Conservation (phyloP, 2,329 filamentous ascomycete genomes). For the Beauveria sp. region DNA sequence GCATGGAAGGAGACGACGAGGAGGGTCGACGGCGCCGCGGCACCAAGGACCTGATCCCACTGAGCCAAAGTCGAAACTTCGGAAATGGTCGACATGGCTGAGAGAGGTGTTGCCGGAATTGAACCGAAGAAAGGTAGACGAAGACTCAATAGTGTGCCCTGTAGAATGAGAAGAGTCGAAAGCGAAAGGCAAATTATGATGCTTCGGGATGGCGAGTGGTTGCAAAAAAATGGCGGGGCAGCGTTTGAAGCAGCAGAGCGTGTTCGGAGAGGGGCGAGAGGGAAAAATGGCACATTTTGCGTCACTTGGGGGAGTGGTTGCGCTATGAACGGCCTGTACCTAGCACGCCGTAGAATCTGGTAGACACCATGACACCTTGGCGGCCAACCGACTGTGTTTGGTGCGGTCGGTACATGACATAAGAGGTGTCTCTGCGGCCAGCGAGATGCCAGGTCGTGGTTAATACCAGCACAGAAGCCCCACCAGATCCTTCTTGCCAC, state of each 20-base stretch:
- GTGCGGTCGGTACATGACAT: too few relatives aligned
- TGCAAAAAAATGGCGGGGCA: conserved; percentile 15
- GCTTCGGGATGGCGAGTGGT: conserved; percentile 14
- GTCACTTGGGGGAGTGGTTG: conserved; percentile 16
- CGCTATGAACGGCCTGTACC: conserved; percentile 2
- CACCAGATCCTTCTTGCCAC: not conserved
- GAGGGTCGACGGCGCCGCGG: conserved; percentile 61
- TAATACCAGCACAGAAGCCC: not conserved
- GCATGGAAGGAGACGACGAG: conserved; percentile 91
- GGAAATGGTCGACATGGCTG: conserved; percentile 64
- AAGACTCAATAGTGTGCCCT: not conserved
- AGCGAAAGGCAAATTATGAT: not conserved
- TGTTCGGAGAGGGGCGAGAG: conserved; percentile 10
- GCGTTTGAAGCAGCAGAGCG: conserved; percentile 9
- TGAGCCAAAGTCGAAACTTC: conserved; percentile 68
- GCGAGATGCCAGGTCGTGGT: too few relatives aligned
- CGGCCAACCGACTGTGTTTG: not conserved
- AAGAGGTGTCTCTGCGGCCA: too few relatives aligned
- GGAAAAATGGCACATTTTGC: conserved; percentile 14
- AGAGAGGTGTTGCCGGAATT: not conserved
- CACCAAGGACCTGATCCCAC: conserved; percentile 62
- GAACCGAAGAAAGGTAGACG: not conserved
- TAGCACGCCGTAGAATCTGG: not conserved
- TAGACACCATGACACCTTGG: not conserved
- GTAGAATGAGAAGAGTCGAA: not conserved